Evolutionary conservation across 2,329 filamentous ascomycete species (phyloP), one percentile per base, ranked within the genome.

Genomic region (Aspergillus novofumigatus): DNA sequence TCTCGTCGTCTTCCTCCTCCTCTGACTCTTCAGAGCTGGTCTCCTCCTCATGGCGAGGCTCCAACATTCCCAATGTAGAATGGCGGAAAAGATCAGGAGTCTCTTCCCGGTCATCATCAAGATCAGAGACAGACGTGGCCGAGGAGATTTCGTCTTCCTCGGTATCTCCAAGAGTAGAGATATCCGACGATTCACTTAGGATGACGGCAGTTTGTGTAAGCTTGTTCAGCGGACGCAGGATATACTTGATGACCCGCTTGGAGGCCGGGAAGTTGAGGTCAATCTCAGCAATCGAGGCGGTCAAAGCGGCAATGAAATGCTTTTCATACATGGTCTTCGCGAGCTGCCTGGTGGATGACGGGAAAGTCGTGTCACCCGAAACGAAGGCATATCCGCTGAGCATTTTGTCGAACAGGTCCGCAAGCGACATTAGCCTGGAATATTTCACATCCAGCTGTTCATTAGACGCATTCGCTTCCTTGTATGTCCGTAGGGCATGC

Each of bases 261-360:
- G 95, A 90, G 26, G 90, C 89, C 0, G 93, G 92, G 74, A 95
- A 97, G 65, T 95, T 96, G 59, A 99, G 84, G 71, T 97, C 94
- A 58, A 99, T 89, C 67, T 99, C 95, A 20, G 94, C 91, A 65
- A 99, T 92, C 1, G 95, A 96, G 11, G 87, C 85, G 1, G 94
- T 97, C 58, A 99, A 78, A 50, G 93, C 89, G 25, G 90, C 85
- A 59, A 97, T 87, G 71, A 94, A 96, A 55, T 95, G 92, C 78
- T 97, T 99, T 76, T 99, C 94, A 67, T 96, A 97, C 94, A 99
- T 99, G 59, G 97, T 86, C 64, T 92, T 91, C 35, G 91, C 88
- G 64, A 99, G 83, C 69, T 96, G 92, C 66, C 89, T 87, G 61
- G 92, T 89, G 7, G 92, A 92, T 47, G 63, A 81, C 67, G 54